Evolutionary conservation across 495 filamentous ascomycete genomes (phyloP).

Genomic region (Aspergillus cristatus): DNA sequence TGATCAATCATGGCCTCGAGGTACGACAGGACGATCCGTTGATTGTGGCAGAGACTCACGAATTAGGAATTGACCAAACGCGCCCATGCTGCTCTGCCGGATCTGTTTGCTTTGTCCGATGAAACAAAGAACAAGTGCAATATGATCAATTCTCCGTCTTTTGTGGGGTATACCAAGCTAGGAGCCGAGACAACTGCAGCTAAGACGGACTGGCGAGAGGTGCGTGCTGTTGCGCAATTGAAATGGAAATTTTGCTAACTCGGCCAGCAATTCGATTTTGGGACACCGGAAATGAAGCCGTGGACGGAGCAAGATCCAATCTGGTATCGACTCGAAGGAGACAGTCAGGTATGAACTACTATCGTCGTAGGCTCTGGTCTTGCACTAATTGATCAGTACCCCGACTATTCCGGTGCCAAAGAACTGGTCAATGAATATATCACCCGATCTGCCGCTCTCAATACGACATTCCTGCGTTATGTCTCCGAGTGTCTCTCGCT

Average conservation of each 20-base stretch:
- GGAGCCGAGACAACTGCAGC: conserved; percentile 40
- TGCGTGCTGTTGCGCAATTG: conserved; percentile 2
- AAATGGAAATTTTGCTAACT: not conserved
- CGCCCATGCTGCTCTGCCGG: conserved; percentile 60
- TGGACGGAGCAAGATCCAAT: conserved; percentile 61
- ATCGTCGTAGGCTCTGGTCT: not conserved
- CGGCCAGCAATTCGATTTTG: conserved; percentile 37
- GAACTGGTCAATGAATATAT: conserved; percentile 75
- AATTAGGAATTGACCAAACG: conserved; percentile 55
- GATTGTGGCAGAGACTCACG: not conserved
- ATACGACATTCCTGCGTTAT: conserved; percentile 62
- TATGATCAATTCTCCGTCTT: conserved; percentile 71
- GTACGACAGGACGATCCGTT: conserved; percentile 14
- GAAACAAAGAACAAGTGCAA: conserved; percentile 73
- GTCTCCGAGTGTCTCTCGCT: conserved; percentile 80
- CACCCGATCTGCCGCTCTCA: conserved; percentile 55
- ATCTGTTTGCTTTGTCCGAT: conserved; percentile 70
- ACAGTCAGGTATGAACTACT: conserved; percentile 20
- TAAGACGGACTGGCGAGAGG: conserved; percentile 34
- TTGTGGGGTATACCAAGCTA: conserved; percentile 41
- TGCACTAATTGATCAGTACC: conserved; percentile 35
- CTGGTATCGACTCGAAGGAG: conserved; percentile 48
- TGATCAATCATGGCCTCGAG: conserved; percentile 77
- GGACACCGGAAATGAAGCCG: conserved; percentile 22
- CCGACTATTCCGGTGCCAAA: conserved; percentile 50